Evolutionary conservation across 176 grass and related monocot species (phyloP).

Genomic region (Aegilops speltoides): DNA sequence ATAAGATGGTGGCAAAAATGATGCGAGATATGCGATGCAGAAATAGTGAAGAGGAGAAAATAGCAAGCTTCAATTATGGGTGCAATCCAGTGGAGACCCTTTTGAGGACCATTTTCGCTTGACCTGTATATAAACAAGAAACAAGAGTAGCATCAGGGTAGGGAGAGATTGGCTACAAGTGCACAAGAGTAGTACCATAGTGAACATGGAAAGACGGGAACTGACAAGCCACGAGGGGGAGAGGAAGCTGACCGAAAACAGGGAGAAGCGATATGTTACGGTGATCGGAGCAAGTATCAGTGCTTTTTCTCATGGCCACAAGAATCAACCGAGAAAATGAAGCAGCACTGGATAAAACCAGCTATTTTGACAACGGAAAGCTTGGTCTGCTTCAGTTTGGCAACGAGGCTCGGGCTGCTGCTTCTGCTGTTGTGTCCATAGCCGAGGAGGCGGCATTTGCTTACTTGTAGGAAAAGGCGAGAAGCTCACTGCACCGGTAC

Average conservation of each 20-base stretch:
- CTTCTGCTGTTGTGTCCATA: neutral
- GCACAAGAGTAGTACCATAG: neutral
- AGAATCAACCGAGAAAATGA: neutral
- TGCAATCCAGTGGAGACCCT: slow-evolving; percentile 17
- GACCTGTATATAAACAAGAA: slow-evolving; percentile 3
- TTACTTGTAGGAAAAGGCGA: neutral
- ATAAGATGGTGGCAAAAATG: neutral
- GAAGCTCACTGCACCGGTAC: neutral
- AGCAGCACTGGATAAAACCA: neutral
- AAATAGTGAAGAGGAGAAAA: neutral
- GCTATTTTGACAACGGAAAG: neutral
- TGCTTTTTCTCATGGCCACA: slow-evolving; percentile 14
- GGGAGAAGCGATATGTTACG: neutral
- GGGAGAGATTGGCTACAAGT: neutral
- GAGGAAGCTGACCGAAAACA: slow-evolving; percentile 24
- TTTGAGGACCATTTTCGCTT: slow-evolving; percentile 28
- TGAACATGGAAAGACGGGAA: neutral
- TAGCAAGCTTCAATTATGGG: neutral
- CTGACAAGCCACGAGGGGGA: neutral
- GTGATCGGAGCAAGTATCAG: neutral
- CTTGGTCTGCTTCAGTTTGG: neutral
- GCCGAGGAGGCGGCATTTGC: neutral
- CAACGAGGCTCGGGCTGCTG: neutral
- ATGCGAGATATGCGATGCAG: neutral
- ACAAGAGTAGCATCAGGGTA: neutral